Percentiles rank a stretch among this genome's conserved stretches.
These are phyloP conservation scores for Hirschfeldia incana DNA, from an alignment of 345 rosid species.

Conservation along the genomic window DNA sequence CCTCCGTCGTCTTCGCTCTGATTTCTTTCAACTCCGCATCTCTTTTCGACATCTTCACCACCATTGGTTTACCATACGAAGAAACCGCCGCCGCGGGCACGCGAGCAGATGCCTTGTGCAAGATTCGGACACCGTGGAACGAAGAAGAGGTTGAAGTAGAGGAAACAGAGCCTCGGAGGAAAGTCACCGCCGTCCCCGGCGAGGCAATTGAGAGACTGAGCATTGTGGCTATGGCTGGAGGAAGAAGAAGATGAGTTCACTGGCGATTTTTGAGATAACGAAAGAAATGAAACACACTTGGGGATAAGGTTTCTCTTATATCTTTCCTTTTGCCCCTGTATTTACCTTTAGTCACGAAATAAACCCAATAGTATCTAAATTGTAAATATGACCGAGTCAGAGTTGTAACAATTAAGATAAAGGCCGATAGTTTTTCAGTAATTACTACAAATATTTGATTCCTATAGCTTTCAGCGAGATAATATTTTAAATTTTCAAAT, in stretches of 20 bases:
- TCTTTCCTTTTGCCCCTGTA: constrained; percentile 8
- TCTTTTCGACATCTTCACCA: constrained; percentile 82
- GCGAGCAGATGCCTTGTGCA: constrained; percentile 36
- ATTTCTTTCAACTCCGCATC: constrained; percentile 79
- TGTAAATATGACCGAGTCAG: background rate
- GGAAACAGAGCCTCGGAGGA: constrained; percentile 32
- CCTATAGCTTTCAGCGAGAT: no score
- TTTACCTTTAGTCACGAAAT: background rate
- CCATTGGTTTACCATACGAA: constrained; percentile 33
- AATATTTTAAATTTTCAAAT: no score
- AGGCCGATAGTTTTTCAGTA: background rate
- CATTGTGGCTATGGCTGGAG: constrained; percentile 47
- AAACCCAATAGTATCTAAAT: background rate
- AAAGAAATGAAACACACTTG: background rate
- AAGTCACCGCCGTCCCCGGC: constrained; percentile 42
- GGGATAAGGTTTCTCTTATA: constrained; percentile 36
- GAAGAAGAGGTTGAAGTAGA: constrained; percentile 40
- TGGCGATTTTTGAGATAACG: constrained; percentile 27
- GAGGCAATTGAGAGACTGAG: constrained; percentile 55
- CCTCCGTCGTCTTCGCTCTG: constrained; percentile 63
- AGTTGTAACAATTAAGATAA: background rate
- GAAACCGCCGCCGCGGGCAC: constrained; percentile 26
- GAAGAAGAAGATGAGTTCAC: background rate
- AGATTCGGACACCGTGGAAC: constrained; percentile 56
- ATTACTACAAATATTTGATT: no score